A percentile compares a stretch with the other conserved stretches of the same genome.
phyloP scores from a whole-genome alignment of 192 early-diverging fungal species.

The Rhizophlyctis rosea region DNA sequence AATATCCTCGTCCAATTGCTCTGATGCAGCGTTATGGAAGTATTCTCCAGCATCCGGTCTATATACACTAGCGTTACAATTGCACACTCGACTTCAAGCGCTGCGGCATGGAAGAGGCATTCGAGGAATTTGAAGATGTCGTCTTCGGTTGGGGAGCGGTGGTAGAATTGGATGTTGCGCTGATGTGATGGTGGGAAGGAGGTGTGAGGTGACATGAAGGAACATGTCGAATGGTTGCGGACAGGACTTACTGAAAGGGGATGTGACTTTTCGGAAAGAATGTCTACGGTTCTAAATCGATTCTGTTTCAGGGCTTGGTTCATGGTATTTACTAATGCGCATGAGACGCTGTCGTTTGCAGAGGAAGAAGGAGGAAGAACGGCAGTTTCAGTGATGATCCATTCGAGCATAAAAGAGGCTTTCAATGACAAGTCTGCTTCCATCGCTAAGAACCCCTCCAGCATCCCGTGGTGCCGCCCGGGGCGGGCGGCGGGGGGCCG shows the following conservation, averaged over 20 bases:
- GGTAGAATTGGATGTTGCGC: slow-evolving; percentile 50
- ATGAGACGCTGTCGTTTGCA: slow-evolving; percentile 28
- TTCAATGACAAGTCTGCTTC: no score
- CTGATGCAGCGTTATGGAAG: slow-evolving; percentile 53
- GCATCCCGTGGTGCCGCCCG: no score
- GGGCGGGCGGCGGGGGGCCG: no score
- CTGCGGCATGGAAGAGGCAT: slow-evolving; percentile 64
- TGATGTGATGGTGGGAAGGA: slow-evolving; percentile 13
- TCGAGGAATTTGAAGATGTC: slow-evolving; percentile 63
- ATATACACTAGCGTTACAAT: slow-evolving; percentile 67
- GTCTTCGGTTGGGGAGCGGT: slow-evolving; percentile 36
- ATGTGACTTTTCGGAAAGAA: slow-evolving; percentile 52
- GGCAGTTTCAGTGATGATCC: not conserved
- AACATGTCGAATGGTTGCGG: not conserved
- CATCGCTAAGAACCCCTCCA: no score
- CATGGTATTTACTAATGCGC: slow-evolving; percentile 38
- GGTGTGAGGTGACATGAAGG: not conserved
- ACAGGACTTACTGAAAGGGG: slow-evolving; percentile 40
- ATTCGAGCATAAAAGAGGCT: no score
- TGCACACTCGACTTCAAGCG: slow-evolving; percentile 58
- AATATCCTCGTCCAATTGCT: slow-evolving; percentile 52
- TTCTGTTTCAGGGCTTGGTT: slow-evolving; percentile 22
- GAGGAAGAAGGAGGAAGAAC: not conserved
- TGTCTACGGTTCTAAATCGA: slow-evolving; percentile 36
- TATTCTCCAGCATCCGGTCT: slow-evolving; percentile 64